A percentile compares a stretch with the other conserved stretches of the same genome.
These are phyloP conservation scores for Cicer cuneatum DNA, from an alignment of 306 rosid species.

Conservation along the genomic window DNA sequence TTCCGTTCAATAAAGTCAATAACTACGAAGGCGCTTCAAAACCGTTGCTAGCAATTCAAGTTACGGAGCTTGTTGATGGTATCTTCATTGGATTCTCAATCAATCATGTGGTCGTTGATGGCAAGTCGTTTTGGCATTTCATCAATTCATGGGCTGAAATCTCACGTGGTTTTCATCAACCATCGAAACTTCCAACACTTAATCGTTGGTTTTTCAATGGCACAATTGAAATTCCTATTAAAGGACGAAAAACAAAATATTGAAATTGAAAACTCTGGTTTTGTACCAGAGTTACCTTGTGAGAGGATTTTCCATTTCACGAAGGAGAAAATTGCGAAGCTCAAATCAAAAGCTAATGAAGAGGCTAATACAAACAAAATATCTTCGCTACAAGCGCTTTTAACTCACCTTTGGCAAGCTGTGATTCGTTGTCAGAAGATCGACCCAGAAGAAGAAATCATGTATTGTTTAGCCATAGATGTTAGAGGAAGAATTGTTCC, in stretches of 20 bases:
- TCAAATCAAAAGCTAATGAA: neutral
- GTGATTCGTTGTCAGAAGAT: neutral
- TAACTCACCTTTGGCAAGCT: neutral
- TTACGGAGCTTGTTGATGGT: slow-evolving; percentile 58
- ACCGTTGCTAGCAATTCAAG: slow-evolving; percentile 56
- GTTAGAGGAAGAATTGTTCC: neutral
- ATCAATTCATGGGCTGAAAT: slow-evolving; percentile 56
- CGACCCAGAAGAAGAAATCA: neutral
- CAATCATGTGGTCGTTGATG: slow-evolving; percentile 43
- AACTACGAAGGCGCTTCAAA: slow-evolving; percentile 37
- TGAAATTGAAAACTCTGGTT: neutral
- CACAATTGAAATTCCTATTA: neutral
- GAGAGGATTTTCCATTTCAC: neutral
- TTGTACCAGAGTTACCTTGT: neutral
- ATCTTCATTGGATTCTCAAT: slow-evolving; percentile 47
- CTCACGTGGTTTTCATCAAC: neutral
- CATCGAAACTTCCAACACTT: neutral
- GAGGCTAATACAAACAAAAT: neutral
- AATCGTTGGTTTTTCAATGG: slow-evolving; percentile 2
- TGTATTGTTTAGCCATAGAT: neutral
- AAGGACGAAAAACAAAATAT: neutral
- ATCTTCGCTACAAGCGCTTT: slow-evolving; percentile 5
- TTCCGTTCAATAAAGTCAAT: slow-evolving; percentile 36
- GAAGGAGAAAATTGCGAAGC: neutral
- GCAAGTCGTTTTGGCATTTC: slow-evolving; percentile 52